These are phyloP conservation scores for Colletotrichum kahawae DNA, from an alignment of 2,329 filamentous ascomycete genomes.

Conservation along the genomic window DNA sequence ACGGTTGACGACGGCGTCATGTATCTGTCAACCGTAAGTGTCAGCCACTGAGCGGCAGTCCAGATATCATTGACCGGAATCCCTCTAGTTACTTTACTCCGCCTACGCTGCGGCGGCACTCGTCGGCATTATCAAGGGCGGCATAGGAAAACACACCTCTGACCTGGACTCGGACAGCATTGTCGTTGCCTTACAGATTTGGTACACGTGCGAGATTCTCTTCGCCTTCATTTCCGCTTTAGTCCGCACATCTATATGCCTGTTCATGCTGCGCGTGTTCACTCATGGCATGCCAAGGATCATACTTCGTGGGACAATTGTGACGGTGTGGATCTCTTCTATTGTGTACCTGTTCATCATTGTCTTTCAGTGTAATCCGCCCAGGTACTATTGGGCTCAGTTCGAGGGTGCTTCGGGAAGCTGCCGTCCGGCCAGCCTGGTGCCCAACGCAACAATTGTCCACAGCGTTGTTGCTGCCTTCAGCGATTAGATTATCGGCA, in stretches of 20 bases:
- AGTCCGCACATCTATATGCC: neutral
- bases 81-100: neutral
- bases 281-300: neutral
- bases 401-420: too few species aligned
- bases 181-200: neutral
- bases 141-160: neutral
- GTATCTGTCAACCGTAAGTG: neutral
- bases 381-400: too few species aligned
- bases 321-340: neutral
- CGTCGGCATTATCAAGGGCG: neutral
- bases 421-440: too few species aligned
- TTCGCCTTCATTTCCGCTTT: neutral
- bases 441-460: too few species aligned
- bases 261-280: neutral
- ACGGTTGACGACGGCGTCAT: neutral
- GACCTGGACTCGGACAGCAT: neutral
- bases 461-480: too few species aligned
- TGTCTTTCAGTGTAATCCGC: neutral
- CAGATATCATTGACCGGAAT: neutral
- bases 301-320: neutral
- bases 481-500: neutral
- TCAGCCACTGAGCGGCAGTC: neutral
- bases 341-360: neutral
- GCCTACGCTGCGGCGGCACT: neutral
- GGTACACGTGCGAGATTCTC: neutral